These are phyloP conservation scores for Teratosphaeria viscida DNA, from an alignment of 2,329 filamentous ascomycete species.

Conservation along the genomic window DNA sequence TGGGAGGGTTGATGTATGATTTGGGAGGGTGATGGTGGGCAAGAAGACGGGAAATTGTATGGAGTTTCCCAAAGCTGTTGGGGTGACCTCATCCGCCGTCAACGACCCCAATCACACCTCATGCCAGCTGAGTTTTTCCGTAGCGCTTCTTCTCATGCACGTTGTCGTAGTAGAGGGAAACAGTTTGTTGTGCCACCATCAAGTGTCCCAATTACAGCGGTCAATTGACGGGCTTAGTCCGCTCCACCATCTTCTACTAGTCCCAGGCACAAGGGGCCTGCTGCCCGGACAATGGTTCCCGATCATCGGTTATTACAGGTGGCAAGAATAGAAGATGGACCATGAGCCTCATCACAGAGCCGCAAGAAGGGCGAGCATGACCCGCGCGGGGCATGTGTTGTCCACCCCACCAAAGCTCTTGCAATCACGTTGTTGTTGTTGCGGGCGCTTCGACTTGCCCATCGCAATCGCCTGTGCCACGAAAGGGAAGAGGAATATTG, in stretches of 20 bases:
- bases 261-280: background rate
- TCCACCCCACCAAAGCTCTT: background rate
- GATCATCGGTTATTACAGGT: background rate
- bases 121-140: background rate
- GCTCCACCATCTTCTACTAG: background rate
- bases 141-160: background rate
- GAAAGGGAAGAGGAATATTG: background rate
- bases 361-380: background rate
- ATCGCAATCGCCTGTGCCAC: background rate
- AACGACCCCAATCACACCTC: background rate
- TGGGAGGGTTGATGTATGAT: background rate
- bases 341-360: background rate
- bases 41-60: background rate
- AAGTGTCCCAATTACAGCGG: background rate
- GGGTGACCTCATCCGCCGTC: background rate
- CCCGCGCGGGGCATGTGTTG: background rate
- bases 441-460: background rate
- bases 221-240: background rate
- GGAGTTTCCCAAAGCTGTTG: background rate
- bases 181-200: background rate
- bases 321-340: background rate
- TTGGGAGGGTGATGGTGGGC: background rate
- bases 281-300: background rate
- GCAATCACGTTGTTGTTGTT: too few species aligned
- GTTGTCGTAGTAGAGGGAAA: background rate